Evolutionary conservation across 352 stramenopile genomes (phyloP).

Genomic region (Globisporangium yorkense): DNA sequence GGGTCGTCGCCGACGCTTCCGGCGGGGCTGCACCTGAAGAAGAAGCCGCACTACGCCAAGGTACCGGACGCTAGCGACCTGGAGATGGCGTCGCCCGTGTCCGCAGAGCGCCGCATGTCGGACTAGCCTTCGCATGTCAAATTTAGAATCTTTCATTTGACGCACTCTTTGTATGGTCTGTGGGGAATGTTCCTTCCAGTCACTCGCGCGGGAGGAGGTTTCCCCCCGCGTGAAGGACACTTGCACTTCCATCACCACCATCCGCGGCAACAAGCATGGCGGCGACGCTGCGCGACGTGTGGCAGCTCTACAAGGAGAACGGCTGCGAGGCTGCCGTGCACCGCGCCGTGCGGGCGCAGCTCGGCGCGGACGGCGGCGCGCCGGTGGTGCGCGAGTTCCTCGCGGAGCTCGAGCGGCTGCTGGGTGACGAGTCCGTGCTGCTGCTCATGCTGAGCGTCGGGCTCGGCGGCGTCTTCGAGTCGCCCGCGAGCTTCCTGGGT

Average conservation of each 20-base stretch:
- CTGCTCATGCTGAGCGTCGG: conserved; percentile 45
- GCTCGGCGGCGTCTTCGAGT: conserved; percentile 31
- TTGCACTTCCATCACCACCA: background rate
- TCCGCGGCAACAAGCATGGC: background rate
- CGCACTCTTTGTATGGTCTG: background rate
- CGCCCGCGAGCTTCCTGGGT: conserved; percentile 45
- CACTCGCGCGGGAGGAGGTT: background rate
- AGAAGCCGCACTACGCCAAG: conserved; percentile 49
- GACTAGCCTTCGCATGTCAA: background rate
- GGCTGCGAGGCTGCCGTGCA: conserved; percentile 31
- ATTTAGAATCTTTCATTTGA: background rate
- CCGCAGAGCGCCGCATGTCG: conserved; percentile 2
- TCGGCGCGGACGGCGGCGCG: conserved; percentile 18
- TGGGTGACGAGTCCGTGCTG: conserved; percentile 31
- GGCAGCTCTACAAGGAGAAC: conserved; percentile 42
- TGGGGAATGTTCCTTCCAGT: background rate
- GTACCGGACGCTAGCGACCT: conserved; percentile 25
- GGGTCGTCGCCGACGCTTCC: conserved; percentile 15
- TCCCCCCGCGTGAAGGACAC: background rate
- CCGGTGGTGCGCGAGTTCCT: conserved; percentile 22
- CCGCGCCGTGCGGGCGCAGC: conserved; percentile 21
- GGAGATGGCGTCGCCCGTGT: conserved; percentile 25
- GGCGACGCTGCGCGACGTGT: conserved; percentile 31
- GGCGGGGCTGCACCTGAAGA: conserved; percentile 38
- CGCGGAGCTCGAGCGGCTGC: conserved; percentile 28